Evolutionary conservation across 768 basidiomycete species (phyloP).

Genomic region (Tephrocybe rancida): DNA sequence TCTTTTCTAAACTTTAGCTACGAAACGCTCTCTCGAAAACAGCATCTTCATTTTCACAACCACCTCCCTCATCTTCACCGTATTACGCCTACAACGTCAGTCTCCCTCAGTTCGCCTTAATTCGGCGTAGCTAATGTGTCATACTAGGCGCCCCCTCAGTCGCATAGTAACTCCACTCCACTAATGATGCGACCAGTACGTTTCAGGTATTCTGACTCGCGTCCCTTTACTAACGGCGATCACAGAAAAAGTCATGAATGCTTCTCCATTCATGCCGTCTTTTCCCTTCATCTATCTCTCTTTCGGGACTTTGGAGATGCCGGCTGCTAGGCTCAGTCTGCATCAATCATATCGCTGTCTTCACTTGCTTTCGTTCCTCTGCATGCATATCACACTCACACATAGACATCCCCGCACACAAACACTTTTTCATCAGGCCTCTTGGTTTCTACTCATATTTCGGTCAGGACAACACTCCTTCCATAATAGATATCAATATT

Average conservation of each 20-base stretch:
- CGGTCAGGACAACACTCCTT: slow-evolving; percentile 12
- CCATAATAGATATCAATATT: slow-evolving; percentile 26
- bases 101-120: slow-evolving; percentile 21
- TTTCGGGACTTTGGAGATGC: slow-evolving; percentile 24
- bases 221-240: neutral
- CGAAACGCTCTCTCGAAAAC: slow-evolving; percentile 66
- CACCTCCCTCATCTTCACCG: slow-evolving; percentile 29
- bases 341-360: slow-evolving; percentile 14
- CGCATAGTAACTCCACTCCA: slow-evolving; percentile 44
- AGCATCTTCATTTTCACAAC: slow-evolving; percentile 37
- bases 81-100: slow-evolving; percentile 39
- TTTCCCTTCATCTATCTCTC: slow-evolving; percentile 10
- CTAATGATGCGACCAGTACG: slow-evolving; percentile 61
- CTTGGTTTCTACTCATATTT: slow-evolving; percentile 18
- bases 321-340: slow-evolving; percentile 14
- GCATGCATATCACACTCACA: slow-evolving; percentile 23
- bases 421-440: slow-evolving; percentile 1
- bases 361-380: slow-evolving; percentile 21
- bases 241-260: slow-evolving; percentile 27
- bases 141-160: slow-evolving; percentile 34
- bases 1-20: slow-evolving; percentile 39
- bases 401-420: slow-evolving; percentile 24
- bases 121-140: slow-evolving; percentile 12
- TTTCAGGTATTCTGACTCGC: slow-evolving; percentile 20
- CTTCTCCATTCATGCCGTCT: slow-evolving; percentile 13